Evolutionary conservation across 2,329 filamentous ascomycete genomes (phyloP), one percentile per base, ranked within the genome.

Genomic region (Stemphylium lycopersici): DNA sequence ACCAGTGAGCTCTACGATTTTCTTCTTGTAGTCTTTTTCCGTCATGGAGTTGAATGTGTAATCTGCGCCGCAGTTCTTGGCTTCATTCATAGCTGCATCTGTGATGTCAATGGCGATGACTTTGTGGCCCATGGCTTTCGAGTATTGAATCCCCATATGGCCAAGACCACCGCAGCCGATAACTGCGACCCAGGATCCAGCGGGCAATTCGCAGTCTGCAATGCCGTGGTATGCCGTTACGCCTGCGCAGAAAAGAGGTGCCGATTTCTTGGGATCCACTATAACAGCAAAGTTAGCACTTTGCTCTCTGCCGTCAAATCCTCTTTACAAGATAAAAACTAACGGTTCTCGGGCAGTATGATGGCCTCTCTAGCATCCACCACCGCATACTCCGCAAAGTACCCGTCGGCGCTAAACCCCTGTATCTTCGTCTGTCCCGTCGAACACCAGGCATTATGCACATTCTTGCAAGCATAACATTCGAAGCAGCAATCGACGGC

Each of bases 401-500:
- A 71, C 12, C 69, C 69, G 50, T 71, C 58, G 10, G 56, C 24
- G 5, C 56, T 52, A 16, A 71, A 73, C 0, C 70, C 69, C 52
- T 71, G 69, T 52, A 72, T 70, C 47, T 70, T 67, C 3, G 61
- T 64, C 36, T 70, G 66, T 0, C 69, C 68, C 1, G 63, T 72
- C 36, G 54, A 58, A 38, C 68, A 71, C 61, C 65, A 70, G 1
- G 56, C 22, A 47, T 71, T 72, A 22, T 71, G 67, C 4, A 70
- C 66, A 20, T 65, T 65, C 43, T 61, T 60, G 51, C 71, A 74
- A 6, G 58, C 55, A 24, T 64, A 41, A 55, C 70, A 73, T 6
- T 69, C 66, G 29, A 71, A 72, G 47, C 70, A 74, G 52, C 67
- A 74, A 5, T 72, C 69, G 6, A 68, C 58, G 1, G 71, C 65